phyloP scores from a whole-genome alignment of 2,329 filamentous ascomycete species.

The Colletotrichum zoysiae region DNA sequence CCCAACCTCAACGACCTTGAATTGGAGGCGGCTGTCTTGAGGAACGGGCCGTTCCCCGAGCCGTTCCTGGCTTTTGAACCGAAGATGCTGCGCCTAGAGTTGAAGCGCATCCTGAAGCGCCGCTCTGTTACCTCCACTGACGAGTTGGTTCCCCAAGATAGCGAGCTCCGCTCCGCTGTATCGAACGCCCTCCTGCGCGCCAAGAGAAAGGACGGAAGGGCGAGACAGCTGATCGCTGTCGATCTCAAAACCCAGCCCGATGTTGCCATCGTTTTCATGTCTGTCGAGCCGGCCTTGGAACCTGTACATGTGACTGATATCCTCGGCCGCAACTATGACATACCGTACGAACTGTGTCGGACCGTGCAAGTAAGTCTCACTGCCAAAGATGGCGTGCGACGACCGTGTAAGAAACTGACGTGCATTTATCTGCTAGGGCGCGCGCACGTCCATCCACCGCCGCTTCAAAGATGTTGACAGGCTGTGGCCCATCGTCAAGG shows the following conservation, averaged over 20 bases:
- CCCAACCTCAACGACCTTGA: slow-evolving; percentile 25
- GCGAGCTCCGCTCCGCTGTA: slow-evolving; percentile 12
- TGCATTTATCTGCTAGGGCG: slow-evolving; percentile 3
- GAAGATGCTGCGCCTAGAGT: slow-evolving; percentile 21
- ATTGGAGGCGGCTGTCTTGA: slow-evolving; percentile 29
- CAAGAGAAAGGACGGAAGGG: slow-evolving; percentile 26
- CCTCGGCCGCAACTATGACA: slow-evolving; percentile 23
- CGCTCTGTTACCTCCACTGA: slow-evolving; percentile 3
- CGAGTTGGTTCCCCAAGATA: slow-evolving; percentile 9
- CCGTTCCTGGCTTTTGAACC: slow-evolving; percentile 17
- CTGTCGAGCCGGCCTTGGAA: slow-evolving; percentile 23
- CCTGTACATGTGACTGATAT: slow-evolving; percentile 28
- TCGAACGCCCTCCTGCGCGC: slow-evolving; percentile 21
- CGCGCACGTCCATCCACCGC: slow-evolving; percentile 17
- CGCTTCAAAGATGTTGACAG: slow-evolving; percentile 26
- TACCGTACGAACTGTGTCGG: slow-evolving; percentile 28
- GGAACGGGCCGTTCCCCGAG: slow-evolving; percentile 1
- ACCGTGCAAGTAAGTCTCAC: slow-evolving; percentile 20
- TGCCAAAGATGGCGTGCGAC: too few relatives aligned
- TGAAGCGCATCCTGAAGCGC: slow-evolving; percentile 23
- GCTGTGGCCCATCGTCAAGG: slow-evolving; percentile 25
- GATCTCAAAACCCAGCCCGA: slow-evolving; percentile 11
- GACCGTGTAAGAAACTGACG: background rate
- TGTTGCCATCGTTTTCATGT: slow-evolving; percentile 32
- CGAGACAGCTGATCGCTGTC: slow-evolving; percentile 26